A percentile compares a stretch with the other conserved stretches of the same genome.
phyloP scores from a whole-genome alignment of 441 rosid genomes.

The Hura crepitans region DNA sequence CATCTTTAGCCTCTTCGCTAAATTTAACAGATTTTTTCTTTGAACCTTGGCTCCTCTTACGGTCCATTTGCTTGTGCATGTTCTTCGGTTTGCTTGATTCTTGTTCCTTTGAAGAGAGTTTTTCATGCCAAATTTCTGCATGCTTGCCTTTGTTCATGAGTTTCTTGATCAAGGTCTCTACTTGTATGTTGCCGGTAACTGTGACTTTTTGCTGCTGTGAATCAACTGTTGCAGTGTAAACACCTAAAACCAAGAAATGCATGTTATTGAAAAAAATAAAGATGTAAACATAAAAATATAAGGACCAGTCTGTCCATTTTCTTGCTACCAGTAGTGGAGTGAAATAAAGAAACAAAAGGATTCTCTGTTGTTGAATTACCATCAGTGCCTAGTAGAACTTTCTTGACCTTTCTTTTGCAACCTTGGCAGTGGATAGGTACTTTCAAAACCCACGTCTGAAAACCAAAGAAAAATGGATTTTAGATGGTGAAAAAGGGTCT shows the following conservation, averaged over 20 bases:
- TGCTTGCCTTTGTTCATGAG: constrained; percentile 46
- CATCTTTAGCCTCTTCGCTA: not conserved
- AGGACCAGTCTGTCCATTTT: not conserved
- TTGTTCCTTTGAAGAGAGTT: constrained; percentile 8
- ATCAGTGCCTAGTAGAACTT: constrained; percentile 48
- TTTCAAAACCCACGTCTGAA: constrained; percentile 58
- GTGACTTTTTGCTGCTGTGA: constrained; percentile 51
- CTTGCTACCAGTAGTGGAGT: not conserved
- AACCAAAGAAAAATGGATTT: constrained; percentile 10
- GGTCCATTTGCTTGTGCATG: constrained; percentile 9
- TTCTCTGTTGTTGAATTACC: constrained; percentile 33
- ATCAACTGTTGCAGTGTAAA: constrained; percentile 41
- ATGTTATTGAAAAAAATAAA: not conserved
- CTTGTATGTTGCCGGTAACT: constrained; percentile 52
- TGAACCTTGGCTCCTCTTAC: not conserved
- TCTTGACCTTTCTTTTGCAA: constrained; percentile 64
- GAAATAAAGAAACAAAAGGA: not conserved
- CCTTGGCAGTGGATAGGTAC: constrained; percentile 70
- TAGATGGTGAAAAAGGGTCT: not conserved
- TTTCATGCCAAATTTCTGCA: constrained; percentile 57
- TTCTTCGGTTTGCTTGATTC: constrained; percentile 9
- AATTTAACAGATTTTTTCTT: not conserved
- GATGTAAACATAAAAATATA: not conserved
- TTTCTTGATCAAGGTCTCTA: constrained; percentile 48
- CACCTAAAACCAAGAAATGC: constrained; percentile 37